Evolutionary conservation across 495 filamentous ascomycete genomes (phyloP).

Genomic region (Opeltia flavorubescens): DNA sequence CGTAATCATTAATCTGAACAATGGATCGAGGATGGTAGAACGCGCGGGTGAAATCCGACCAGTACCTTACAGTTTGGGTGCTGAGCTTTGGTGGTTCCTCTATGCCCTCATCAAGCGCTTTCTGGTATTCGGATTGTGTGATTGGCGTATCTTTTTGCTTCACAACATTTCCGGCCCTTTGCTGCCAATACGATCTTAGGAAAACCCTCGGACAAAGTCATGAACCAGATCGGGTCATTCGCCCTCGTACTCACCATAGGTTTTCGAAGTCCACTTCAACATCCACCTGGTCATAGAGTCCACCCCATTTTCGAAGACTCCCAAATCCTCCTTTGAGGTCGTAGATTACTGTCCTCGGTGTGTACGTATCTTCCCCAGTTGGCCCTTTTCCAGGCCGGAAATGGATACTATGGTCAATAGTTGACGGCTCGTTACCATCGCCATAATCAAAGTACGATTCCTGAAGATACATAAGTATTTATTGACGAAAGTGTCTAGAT

Average conservation of each 20-base stretch:
- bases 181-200: not conserved
- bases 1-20: conserved; percentile 78
- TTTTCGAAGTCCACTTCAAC: conserved; percentile 33
- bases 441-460: conserved; percentile 97
- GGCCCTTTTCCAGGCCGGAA: conserved; percentile 74
- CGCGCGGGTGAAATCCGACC: conserved; percentile 86
- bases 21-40: conserved; percentile 87
- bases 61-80: conserved; percentile 66
- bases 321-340: conserved; percentile 91
- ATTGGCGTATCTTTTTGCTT: conserved; percentile 54
- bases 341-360: conserved; percentile 82
- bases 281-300: conserved; percentile 59
- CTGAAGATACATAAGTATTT: conserved; percentile 23
- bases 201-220: not conserved
- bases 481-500: not conserved
- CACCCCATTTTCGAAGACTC: conserved; percentile 72
- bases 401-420: conserved; percentile 81
- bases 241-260: conserved; percentile 39
- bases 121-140: conserved; percentile 57
- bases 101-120: conserved; percentile 56
- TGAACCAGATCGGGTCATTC: not conserved
- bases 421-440: conserved; percentile 46
- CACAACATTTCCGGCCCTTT: conserved; percentile 56
- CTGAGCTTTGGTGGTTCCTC: conserved; percentile 44
- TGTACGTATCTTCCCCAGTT: conserved; percentile 75